These are phyloP conservation scores for Gossypium schwendimanii DNA, from an alignment of 441 rosid species.

Conservation along the genomic window DNA sequence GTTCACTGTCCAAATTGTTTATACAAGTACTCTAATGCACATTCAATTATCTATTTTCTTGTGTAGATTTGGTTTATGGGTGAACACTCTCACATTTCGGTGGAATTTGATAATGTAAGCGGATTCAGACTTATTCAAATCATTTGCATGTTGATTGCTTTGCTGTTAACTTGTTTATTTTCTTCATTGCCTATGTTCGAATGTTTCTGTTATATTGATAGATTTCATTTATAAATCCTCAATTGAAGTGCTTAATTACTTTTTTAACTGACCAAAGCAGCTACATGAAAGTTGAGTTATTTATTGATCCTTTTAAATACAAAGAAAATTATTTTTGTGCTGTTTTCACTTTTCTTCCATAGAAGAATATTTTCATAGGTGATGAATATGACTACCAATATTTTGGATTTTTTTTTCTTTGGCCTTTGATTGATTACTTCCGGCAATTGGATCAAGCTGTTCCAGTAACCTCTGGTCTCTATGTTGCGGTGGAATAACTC, in stretches of 20 bases:
- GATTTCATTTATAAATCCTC: background rate
- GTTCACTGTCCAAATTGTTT: background rate
- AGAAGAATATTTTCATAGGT: background rate
- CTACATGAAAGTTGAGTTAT: background rate
- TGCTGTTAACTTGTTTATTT: background rate
- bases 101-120: slow-evolving; percentile 84
- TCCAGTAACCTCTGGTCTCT: background rate
- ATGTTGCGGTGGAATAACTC: background rate
- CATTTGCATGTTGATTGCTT: background rate
- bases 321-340: background rate
- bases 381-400: background rate
- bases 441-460: background rate
- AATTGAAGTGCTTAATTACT: background rate
- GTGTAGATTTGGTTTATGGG: slow-evolving; percentile 87
- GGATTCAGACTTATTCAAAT: slow-evolving; percentile 11
- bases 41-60: slow-evolving; percentile 13
- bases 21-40: slow-evolving; percentile 9
- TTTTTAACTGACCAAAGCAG: background rate
- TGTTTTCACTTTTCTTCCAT: background rate
- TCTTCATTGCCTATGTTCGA: background rate
- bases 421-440: background rate
- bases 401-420: background rate
- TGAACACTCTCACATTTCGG: slow-evolving; percentile 77
- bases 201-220: background rate
- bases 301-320: background rate